Conservation (phyloP, 2,329 filamentous ascomycete species). For the Botryosphaeria dothidea region DNA sequence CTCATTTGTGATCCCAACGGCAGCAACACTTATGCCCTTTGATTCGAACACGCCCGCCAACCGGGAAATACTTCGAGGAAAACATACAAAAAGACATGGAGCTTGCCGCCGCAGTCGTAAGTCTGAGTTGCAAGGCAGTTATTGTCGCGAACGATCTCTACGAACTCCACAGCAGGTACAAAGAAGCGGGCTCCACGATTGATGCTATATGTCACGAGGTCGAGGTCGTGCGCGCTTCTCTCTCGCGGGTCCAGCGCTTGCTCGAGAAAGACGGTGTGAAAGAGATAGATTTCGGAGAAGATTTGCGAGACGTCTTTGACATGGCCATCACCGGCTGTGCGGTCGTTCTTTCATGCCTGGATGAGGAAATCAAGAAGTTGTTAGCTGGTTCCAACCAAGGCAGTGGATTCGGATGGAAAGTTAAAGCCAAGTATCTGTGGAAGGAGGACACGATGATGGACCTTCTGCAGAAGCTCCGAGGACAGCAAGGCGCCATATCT, state of each 20-base stretch:
- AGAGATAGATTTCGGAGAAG: background rate
- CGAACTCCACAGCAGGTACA: conserved; percentile 6
- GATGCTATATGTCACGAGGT: conserved; percentile 20
- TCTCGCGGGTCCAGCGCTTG: conserved; percentile 17
- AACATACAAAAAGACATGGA: background rate
- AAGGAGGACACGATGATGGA: conserved; percentile 20
- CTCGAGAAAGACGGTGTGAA: background rate
- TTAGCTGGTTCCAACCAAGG: background rate
- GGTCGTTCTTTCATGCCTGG: conserved; percentile 18
- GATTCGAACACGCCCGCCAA: background rate
- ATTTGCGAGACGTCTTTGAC: conserved; percentile 19
- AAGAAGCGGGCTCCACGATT: conserved; percentile 17
- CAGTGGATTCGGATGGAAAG: conserved; percentile 8
- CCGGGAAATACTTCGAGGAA: background rate
- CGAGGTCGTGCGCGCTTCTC: conserved; percentile 17
- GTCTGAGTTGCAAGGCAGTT: conserved; percentile 8
- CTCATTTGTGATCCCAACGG: no score
- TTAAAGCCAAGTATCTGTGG: conserved; percentile 18
- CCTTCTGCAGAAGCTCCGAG: conserved; percentile 17
- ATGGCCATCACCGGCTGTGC: conserved; percentile 19
- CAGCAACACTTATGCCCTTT: background rate
- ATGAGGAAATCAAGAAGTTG: conserved; percentile 18
- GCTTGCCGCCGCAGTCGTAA: background rate
- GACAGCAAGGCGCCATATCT: conserved; percentile 20
- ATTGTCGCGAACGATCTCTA: conserved; percentile 16